Conservation (phyloP, 345 rosid species). For the Syzygium aqueum region DNA sequence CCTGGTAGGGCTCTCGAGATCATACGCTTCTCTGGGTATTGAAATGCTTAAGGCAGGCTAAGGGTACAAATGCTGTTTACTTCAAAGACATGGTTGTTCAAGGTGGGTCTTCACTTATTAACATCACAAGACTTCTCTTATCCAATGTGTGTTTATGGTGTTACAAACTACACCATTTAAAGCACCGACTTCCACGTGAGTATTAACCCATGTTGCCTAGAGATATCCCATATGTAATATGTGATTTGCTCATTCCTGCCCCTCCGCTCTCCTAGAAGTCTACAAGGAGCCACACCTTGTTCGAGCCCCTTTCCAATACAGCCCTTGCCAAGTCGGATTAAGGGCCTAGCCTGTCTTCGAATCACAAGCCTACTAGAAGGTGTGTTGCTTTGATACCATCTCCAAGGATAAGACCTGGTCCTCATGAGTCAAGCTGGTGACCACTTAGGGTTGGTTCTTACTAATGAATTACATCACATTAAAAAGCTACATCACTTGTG, state of each 20-base stretch:
- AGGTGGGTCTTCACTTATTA: background rate
- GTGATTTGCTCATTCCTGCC: background rate
- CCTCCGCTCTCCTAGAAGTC: background rate
- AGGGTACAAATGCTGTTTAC: background rate
- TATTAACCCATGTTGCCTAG: background rate
- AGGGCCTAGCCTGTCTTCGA: background rate
- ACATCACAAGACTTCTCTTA: background rate
- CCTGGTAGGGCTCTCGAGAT: background rate
- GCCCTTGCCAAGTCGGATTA: background rate
- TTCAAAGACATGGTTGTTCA: background rate
- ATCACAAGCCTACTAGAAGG: background rate
- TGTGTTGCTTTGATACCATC: background rate
- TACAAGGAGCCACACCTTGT: background rate
- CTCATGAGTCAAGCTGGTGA: background rate
- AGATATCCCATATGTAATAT: background rate
- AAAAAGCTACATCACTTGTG: background rate
- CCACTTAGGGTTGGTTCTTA: background rate
- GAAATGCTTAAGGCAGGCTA: background rate
- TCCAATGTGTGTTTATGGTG: background rate
- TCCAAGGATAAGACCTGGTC: background rate
- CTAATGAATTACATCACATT: background rate
- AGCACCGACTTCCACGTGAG: background rate
- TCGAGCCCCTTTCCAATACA: background rate
- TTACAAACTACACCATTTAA: background rate
- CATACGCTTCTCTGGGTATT: background rate